A percentile compares a stretch with the other conserved stretches of the same genome.
phyloP scores from a whole-genome alignment of 164 flowering plant genomes.

The Paratinospora sagittata region DNA sequence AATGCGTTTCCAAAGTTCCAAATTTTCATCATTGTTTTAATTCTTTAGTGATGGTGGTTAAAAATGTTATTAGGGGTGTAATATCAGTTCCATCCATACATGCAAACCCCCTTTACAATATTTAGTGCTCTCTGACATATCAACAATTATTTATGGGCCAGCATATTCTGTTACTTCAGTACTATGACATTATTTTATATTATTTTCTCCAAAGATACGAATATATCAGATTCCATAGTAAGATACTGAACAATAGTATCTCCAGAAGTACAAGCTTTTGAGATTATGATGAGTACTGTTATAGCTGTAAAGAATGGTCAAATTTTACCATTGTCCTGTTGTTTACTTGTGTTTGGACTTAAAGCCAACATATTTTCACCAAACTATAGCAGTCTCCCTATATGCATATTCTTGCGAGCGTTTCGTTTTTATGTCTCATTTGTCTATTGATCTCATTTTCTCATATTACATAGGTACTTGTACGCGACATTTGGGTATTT shows the following conservation, averaged over 20 bases:
- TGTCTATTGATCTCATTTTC: background rate
- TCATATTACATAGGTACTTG: slow-evolving; percentile 50
- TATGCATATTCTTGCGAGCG: background rate
- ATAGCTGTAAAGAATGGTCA: too few species aligned
- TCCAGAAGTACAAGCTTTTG: background rate
- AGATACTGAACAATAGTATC: background rate
- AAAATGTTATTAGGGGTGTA: too few species aligned
- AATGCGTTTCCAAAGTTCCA: too few species aligned
- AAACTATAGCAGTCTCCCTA: background rate
- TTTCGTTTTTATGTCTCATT: background rate
- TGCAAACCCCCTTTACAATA: too few species aligned
- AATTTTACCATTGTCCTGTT: background rate
- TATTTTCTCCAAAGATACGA: background rate
- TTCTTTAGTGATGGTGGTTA: too few species aligned
- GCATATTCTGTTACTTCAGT: background rate
- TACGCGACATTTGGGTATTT: slow-evolving; percentile 92
- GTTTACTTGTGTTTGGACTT: background rate
- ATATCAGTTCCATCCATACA: too few species aligned
- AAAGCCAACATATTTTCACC: background rate
- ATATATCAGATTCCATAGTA: background rate
- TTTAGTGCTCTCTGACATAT: too few species aligned
- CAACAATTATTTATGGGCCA: too few species aligned
- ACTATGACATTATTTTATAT: background rate
- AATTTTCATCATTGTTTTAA: too few species aligned
- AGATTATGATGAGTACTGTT: background rate